Evolutionary conservation across 2,329 filamentous ascomycete species (phyloP), one percentile per base, ranked within the genome.

Genomic region (Diaporthe aspalathi): DNA sequence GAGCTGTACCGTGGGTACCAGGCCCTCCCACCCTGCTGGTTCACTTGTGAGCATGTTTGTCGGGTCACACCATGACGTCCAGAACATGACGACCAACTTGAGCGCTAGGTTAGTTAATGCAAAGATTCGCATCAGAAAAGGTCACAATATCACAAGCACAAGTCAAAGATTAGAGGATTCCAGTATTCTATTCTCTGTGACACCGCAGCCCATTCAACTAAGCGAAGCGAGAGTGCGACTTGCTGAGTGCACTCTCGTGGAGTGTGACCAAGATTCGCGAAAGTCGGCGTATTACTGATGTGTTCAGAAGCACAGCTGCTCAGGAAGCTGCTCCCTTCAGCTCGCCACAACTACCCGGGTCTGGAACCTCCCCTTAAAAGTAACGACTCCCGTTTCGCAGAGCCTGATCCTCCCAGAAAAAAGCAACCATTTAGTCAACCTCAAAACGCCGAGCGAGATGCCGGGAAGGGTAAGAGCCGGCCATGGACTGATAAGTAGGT

Each of bases 381-480:
- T 38, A 14, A 60, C 9, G 16, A n/a, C 32, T 54, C n/a, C 35
- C 24, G 53, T 53, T 32, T 53, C 43, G 43, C 29, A 65, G 35
- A 38, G 27, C 54, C 45, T 12, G 45, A 54, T 5, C 17, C 32
- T 16, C 29, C 40, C 49, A 29, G n/a, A n/a, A 50, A 69, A 62
- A 56, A 56, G 32, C 45, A 68, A 68, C 67, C 53, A 24, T 60
- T 60, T 68, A 57, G 43, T 52, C 49, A 65, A 53, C 62, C 72
- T 66, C 56, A 29, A 73, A 32, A 73, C 72, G 72, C 72, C 72
- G 24, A 69, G 29, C 45, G 66, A 67, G 50, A 73, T 73, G 72
- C 66, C 67, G 72, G 52, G 60, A 63, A 38, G 65, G 65, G 49
- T 52, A 43, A 49, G 45, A 62, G n/a, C 60, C 66, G 53, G 52